These are phyloP conservation scores for Fusarium sterilihyphosum DNA, from an alignment of 2,329 filamentous ascomycete species.

Conservation along the genomic window DNA sequence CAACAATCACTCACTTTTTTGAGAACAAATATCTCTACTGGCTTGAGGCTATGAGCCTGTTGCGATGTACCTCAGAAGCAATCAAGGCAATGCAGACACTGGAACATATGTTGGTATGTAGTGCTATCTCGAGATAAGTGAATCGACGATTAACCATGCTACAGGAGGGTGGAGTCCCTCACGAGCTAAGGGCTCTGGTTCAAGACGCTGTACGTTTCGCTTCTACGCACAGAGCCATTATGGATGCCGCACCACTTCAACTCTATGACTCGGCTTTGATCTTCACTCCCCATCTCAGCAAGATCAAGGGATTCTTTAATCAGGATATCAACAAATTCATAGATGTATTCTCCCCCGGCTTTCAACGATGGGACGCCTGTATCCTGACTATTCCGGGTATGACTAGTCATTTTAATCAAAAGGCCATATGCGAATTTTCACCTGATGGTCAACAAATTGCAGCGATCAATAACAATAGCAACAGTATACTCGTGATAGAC, in stretches of 20 bases:
- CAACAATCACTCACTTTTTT: accelerated
- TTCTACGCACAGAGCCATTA: accelerated
- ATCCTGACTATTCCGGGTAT: neutral
- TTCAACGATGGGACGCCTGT: accelerated
- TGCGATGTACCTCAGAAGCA: accelerated
- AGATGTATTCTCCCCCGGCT: accelerated
- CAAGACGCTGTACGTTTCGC: accelerated
- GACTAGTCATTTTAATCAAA: too few relatives aligned
- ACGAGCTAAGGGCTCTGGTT: accelerated
- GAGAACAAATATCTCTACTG: accelerated
- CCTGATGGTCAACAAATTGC: accelerated
- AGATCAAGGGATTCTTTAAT: accelerated
- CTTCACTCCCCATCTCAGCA: neutral
- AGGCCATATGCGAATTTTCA: accelerated
- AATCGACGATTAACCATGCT: accelerated
- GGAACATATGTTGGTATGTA: accelerated
- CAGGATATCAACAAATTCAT: neutral
- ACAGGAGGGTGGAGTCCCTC: accelerated
- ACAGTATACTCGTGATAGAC: accelerated
- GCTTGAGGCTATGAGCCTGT: neutral
- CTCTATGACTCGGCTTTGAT: neutral
- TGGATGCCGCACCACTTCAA: neutral
- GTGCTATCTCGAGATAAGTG: accelerated
- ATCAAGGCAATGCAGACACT: neutral
- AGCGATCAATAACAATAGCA: accelerated